Conservation (phyloP, 441 rosid genomes). For the Monsonia emarginata region DNA sequence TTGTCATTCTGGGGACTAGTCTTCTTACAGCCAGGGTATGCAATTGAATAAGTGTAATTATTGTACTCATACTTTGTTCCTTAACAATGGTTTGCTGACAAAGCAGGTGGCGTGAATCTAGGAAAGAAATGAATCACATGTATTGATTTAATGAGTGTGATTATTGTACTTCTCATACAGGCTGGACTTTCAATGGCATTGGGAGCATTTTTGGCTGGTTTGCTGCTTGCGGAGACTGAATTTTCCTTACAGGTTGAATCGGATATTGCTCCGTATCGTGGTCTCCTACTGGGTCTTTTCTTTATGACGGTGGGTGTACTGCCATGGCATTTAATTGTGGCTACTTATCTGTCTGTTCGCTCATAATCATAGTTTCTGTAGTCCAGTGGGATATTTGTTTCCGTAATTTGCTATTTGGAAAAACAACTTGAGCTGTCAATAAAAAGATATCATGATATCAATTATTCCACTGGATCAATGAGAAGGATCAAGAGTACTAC, state of each 20-base stretch:
- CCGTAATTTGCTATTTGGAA: not conserved
- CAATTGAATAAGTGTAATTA: slow-evolving; percentile 16
- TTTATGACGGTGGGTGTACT: slow-evolving; percentile 79
- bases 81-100: not conserved
- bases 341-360: not conserved
- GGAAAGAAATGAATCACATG: not conserved
- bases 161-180: slow-evolving; percentile 37
- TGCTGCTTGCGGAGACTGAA: slow-evolving; percentile 98
- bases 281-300: slow-evolving; percentile 93
- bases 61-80: slow-evolving; percentile 8
- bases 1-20: slow-evolving; percentile 94
- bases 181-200: slow-evolving; percentile 99
- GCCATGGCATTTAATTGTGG: not conserved
- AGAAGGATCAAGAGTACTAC: not conserved
- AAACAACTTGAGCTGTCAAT: not conserved
- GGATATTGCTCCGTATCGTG: slow-evolving; percentile 97
- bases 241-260: slow-evolving; percentile 98
- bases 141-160: too few relatives aligned
- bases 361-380: not conserved
- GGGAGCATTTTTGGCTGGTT: slow-evolving; percentile 96
- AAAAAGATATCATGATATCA: not conserved
- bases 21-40: slow-evolving; percentile 96
- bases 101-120: not conserved
- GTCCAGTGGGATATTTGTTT: not conserved
- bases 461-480: not conserved